Evolutionary conservation across 2,329 filamentous ascomycete species (phyloP).

Genomic region (Fusarium domesticum): DNA sequence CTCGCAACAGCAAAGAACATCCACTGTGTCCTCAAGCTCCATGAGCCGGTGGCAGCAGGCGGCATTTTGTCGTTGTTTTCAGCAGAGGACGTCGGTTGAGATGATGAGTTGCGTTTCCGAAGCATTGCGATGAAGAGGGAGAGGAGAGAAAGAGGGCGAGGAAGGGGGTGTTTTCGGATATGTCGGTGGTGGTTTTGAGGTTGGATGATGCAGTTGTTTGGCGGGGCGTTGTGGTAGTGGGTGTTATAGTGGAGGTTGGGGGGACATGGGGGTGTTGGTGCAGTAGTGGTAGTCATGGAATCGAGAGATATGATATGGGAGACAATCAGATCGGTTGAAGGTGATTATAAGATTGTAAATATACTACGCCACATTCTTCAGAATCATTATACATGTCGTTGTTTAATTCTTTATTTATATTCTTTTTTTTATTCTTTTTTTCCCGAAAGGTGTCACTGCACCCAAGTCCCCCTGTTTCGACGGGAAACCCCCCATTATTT

Average conservation of each 20-base stretch:
- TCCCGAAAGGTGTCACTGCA: too few species aligned
- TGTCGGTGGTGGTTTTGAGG: too few species aligned
- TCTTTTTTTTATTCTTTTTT: too few species aligned
- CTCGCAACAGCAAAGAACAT: slow-evolving; percentile 69
- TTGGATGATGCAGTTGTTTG: neutral
- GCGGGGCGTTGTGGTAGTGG: neutral
- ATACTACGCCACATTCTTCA: too few species aligned
- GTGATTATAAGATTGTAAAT: too few species aligned
- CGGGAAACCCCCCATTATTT: neutral
- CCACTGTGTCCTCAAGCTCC: slow-evolving; percentile 49
- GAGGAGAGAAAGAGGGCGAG: neutral
- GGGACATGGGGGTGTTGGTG: too few species aligned
- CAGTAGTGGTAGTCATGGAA: too few species aligned
- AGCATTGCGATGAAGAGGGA: neutral
- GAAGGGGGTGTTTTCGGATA: too few species aligned
- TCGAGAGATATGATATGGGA: too few species aligned
- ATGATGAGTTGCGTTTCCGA: neutral
- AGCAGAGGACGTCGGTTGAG: slow-evolving; percentile 3
- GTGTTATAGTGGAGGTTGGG: neutral
- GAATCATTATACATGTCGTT: too few species aligned
- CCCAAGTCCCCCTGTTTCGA: neutral
- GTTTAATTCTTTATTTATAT: too few species aligned
- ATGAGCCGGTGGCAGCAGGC: slow-evolving; percentile 15
- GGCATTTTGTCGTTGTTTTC: slow-evolving; percentile 8
- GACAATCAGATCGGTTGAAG: too few species aligned